A percentile compares a stretch with the other conserved stretches of the same genome.
phyloP scores from a whole-genome alignment of 2,329 filamentous ascomycete genomes.

The Talaromyces albobiverticillius region DNA sequence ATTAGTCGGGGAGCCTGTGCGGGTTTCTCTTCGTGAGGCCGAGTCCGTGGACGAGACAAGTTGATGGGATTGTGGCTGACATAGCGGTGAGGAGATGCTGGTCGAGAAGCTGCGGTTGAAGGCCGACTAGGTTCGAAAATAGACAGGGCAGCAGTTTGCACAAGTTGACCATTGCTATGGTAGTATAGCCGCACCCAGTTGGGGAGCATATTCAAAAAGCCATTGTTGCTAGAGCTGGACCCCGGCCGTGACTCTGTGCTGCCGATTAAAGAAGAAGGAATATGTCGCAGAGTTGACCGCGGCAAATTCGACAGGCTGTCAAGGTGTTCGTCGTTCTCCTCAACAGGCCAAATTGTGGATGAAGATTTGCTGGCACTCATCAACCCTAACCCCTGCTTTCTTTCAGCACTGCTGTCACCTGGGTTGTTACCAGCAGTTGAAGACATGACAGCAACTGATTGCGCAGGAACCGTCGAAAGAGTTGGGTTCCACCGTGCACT shows the following conservation, averaged over 20 bases:
- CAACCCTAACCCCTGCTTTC: conserved; percentile 10
- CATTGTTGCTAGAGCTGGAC: conserved; percentile 45
- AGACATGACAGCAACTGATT: conserved; percentile 19
- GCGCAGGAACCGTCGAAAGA: conserved; percentile 44
- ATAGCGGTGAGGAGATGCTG: conserved; percentile 26
- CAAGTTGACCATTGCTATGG: conserved; percentile 54
- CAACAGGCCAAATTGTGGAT: conserved; percentile 36
- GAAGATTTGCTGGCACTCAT: conserved; percentile 19
- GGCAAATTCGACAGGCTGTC: conserved; percentile 38
- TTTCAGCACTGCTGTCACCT: conserved; percentile 15
- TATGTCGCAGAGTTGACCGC: conserved; percentile 23
- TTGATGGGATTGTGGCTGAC: conserved; percentile 28
- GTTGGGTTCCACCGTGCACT: conserved; percentile 40
- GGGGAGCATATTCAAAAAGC: conserved; percentile 43
- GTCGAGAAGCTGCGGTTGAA: conserved; percentile 21
- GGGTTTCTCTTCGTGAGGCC: conserved; percentile 20
- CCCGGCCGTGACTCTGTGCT: conserved; percentile 29
- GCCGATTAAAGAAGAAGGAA: conserved; percentile 31
- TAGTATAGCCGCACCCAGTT: conserved; percentile 65
- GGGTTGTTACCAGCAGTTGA: conserved; percentile 16
- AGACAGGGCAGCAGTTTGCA: conserved; percentile 43
- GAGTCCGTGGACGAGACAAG: conserved; percentile 28
- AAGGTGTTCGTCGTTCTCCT: conserved; percentile 31
- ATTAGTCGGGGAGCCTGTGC: conserved; percentile 22
- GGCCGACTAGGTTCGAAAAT: conserved; percentile 30